Base-by-base conservation (phyloP, 768 basidiomycete species). In the Russula earlei region DNA sequence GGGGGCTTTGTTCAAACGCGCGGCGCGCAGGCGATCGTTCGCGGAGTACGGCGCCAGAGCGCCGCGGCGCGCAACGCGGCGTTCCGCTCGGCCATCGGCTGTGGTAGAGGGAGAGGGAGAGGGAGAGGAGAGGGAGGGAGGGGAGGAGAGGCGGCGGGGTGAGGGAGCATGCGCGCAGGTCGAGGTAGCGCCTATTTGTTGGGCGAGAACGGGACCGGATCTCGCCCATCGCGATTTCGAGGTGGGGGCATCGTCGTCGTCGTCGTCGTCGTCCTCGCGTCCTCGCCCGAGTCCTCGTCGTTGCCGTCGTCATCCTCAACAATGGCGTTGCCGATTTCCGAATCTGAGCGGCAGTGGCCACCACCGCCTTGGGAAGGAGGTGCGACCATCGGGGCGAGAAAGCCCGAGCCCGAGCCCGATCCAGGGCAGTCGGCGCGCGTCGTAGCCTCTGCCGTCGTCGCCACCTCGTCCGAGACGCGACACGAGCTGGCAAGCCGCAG, bases 401-500 rank as follows among this genome's bases (percentile, higher is more conserved):
- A n/a, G n/a, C n/a, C n/a, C n/a, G n/a, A n/a, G n/a, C n/a, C n/a
- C n/a, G 29, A 3, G 5, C 29, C 29, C 29, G 29, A 31, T 31
- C 10, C 29, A 10, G 34, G 34, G 34, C 15, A 14, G 10, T 36
- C 34, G 1, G 4, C 10, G 2, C 14, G 12, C 12, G 15, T 36
- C 6, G 33, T 15, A 15, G 22, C 20, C 19, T 24, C 7, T 15
- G 8, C n/a, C 10, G 12, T 5, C 11, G 17, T 10, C 17, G 20
- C 44, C 27, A 9, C 37, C 25, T 37, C 25, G 34, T 46, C 41
- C 9, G 40, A 42, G 27, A 58, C 47, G 29, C 34, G 57, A 15
- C 57, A 58, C 14, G 52, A 53, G 36, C 22, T 27, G 2, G 47
- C 52, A 19, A 58, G 34, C 25, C 36, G 46, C 29, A 54, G 36